A percentile compares a stretch with the other conserved stretches of the same genome.
These are phyloP conservation scores for Fraxinus nigra DNA, from an alignment of 305 asterid genomes.

Conservation along the genomic window DNA sequence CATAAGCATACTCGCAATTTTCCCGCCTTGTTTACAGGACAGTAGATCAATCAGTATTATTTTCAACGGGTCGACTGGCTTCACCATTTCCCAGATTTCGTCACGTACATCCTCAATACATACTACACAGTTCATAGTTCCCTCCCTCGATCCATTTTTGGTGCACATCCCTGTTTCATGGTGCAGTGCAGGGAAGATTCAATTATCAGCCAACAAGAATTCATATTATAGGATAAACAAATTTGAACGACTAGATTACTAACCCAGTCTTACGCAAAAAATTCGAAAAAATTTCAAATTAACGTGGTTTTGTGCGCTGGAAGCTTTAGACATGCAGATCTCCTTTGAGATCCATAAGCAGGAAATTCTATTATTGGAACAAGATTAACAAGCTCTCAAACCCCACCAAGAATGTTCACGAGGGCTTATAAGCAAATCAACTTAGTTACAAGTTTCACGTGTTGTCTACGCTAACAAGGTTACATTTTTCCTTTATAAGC, in stretches of 20 bases:
- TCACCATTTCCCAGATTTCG: constrained; percentile 64
- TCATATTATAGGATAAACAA: background rate
- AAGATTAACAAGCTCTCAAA: background rate
- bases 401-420: background rate
- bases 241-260: background rate
- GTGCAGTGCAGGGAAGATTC: background rate
- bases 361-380: background rate
- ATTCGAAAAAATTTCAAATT: background rate
- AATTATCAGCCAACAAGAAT: background rate
- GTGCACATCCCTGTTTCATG: constrained; percentile 51
- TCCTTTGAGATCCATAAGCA: background rate
- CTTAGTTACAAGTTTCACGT: background rate
- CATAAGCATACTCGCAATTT: constrained; percentile 55
- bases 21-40: constrained; percentile 55
- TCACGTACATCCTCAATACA: constrained; percentile 45
- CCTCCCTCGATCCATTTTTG: constrained; percentile 59
- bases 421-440: background rate
- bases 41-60: constrained; percentile 40
- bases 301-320: background rate
- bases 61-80: constrained; percentile 38
- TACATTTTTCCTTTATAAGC: background rate
- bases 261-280: background rate
- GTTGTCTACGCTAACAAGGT: background rate
- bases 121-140: constrained; percentile 41
- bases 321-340: background rate